phyloP scores from a whole-genome alignment of 768 basidiomycete species.

The Pisolithus sp. region DNA sequence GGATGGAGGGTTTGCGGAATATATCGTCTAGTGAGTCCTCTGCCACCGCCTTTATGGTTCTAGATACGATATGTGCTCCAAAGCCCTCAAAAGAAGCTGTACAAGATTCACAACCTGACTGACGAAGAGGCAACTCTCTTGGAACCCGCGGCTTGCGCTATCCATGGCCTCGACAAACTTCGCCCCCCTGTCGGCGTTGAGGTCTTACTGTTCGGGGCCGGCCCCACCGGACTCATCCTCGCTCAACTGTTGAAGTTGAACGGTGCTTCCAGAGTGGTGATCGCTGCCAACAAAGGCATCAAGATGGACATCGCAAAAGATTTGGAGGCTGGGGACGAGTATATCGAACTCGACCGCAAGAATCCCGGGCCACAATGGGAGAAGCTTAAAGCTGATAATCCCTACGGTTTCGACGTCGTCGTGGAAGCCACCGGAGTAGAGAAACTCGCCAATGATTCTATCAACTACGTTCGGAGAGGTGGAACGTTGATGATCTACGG shows the following conservation, averaged over 20 bases:
- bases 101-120: conserved; percentile 81
- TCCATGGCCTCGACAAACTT: conserved; percentile 89
- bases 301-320: conserved; percentile 84
- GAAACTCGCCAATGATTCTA: conserved; percentile 79
- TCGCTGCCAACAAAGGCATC: conserved; percentile 86
- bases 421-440: conserved; percentile 79
- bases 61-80: neutral
- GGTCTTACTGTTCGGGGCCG: conserved; percentile 82
- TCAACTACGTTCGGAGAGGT: conserved; percentile 83
- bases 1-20: conserved; percentile 87
- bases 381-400: conserved; percentile 71
- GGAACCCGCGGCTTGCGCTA: conserved; percentile 86
- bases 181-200: conserved; percentile 77
- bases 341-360: conserved; percentile 75
- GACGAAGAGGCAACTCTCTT: conserved; percentile 86
- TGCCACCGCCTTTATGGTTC: too few relatives aligned
- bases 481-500: conserved; percentile 87
- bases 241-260: conserved; percentile 84
- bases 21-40: conserved; percentile 66
- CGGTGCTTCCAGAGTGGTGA: conserved; percentile 72
- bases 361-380: conserved; percentile 75
- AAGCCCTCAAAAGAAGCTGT: conserved; percentile 65
- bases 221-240: conserved; percentile 86
- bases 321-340: conserved; percentile 76
- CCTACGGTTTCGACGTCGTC: conserved; percentile 88